These are phyloP conservation scores for Neurospora sp. DNA, from an alignment of 495 filamentous ascomycete species.

Conservation along the genomic window DNA sequence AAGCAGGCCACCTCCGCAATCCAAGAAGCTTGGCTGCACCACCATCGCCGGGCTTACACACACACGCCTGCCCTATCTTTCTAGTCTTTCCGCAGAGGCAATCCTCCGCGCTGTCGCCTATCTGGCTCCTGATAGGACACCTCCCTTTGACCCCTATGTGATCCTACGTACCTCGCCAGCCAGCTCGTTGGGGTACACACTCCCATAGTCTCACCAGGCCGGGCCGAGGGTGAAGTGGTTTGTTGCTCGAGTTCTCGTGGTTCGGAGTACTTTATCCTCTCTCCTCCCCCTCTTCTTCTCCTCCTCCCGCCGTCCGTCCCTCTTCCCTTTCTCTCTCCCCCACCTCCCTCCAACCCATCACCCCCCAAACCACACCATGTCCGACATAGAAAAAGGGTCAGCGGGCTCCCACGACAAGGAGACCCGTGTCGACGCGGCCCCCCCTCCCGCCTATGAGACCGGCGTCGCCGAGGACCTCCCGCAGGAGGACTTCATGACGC, in stretches of 20 bases:
- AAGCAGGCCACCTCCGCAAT: background rate
- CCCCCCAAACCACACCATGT: background rate
- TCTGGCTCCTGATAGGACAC: background rate
- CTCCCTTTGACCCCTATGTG: background rate
- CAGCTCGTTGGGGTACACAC: background rate
- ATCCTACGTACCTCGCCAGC: background rate
- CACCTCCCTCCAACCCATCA: background rate
- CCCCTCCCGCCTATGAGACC: slow-evolving; percentile 14
- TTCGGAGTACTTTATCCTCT: background rate
- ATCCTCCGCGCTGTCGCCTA: background rate
- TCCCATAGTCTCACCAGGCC: background rate
- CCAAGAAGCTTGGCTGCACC: background rate
- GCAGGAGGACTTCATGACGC: slow-evolving; percentile 34
- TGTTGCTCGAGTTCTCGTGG: background rate
- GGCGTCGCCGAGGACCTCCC: slow-evolving; percentile 8
- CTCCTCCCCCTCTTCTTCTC: background rate
- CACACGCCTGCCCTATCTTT: background rate
- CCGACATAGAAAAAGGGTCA: background rate
- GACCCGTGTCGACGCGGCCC: background rate
- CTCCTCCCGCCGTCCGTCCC: background rate
- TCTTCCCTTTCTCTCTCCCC: background rate
- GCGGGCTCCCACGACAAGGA: slow-evolving; percentile 9
- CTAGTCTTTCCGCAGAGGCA: background rate
- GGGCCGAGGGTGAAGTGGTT: background rate
- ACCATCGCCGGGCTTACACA: background rate